phyloP scores from a whole-genome alignment of 176 grass and related monocot genomes.

The Eleusine indica region DNA sequence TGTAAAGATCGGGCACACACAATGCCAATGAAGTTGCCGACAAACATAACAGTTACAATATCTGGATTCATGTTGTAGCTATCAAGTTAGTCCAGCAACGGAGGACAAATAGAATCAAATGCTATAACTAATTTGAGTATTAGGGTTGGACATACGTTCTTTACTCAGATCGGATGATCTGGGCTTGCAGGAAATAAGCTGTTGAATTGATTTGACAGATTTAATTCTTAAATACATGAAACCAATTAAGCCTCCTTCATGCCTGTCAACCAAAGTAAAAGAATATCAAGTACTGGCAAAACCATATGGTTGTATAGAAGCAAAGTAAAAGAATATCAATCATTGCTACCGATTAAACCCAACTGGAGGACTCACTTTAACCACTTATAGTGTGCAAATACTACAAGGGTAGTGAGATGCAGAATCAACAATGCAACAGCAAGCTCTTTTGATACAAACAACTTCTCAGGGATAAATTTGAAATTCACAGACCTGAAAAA shows the following conservation, averaged over 20 bases:
- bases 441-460: slow-evolving; percentile 93
- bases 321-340: slow-evolving; percentile 10
- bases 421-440: slow-evolving; percentile 70
- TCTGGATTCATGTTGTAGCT: slow-evolving; percentile 59
- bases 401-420: slow-evolving; percentile 77
- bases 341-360: slow-evolving; percentile 2
- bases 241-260: slow-evolving; percentile 65
- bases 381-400: slow-evolving; percentile 93
- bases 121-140: slow-evolving; percentile 23
- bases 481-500: slow-evolving; percentile 94
- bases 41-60: slow-evolving; percentile 82
- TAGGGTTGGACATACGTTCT: slow-evolving; percentile 53
- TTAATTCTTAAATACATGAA: slow-evolving; percentile 64
- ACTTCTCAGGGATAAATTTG: slow-evolving; percentile 88
- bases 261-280: slow-evolving; percentile 45
- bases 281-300: slow-evolving; percentile 3
- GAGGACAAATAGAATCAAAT: slow-evolving; percentile 2
- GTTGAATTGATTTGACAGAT: slow-evolving; percentile 45
- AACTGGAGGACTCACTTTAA: slow-evolving; percentile 68
- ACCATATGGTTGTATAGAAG: neutral
- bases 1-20: slow-evolving; percentile 82
- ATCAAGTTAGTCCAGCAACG: slow-evolving; percentile 30
- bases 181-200: slow-evolving; percentile 51
- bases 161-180: slow-evolving; percentile 53
- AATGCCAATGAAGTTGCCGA: slow-evolving; percentile 91